Evolutionary conservation across 2,329 filamentous ascomycete genomes (phyloP).

Genomic region (Paramyrothecium roridum): DNA sequence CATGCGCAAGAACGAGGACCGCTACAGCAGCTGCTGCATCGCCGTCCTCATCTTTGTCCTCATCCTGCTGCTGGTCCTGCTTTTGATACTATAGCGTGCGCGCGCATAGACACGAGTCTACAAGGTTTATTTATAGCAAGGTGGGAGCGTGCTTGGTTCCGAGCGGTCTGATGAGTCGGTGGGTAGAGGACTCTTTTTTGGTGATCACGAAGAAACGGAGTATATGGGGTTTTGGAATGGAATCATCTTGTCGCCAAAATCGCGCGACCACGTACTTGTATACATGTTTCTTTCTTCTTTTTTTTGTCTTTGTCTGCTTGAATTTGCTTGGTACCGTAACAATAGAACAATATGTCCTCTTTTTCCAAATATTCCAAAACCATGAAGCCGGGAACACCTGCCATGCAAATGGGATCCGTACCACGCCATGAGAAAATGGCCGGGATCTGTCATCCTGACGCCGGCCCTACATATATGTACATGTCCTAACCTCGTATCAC

Average conservation of each 20-base stretch:
- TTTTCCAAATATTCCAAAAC: not conserved
- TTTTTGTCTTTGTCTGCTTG: too few relatives aligned
- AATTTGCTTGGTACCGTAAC: not conserved
- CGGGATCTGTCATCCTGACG: constrained; percentile 4
- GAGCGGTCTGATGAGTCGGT: too few relatives aligned
- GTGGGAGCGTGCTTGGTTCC: too few relatives aligned
- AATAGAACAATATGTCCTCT: not conserved
- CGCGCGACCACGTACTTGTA: not conserved
- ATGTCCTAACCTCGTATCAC: not conserved
- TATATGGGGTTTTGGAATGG: not conserved
- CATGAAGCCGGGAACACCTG: not conserved
- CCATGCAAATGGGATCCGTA: not conserved
- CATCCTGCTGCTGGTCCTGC: constrained; percentile 78
- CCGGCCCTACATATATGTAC: not conserved
- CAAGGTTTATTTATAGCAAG: not conserved
- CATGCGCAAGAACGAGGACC: constrained; percentile 87
- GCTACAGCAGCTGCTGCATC: constrained; percentile 85
- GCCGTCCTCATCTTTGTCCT: constrained; percentile 82
- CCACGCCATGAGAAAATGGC: not conserved
- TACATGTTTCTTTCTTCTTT: not conserved
- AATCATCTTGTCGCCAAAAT: not conserved
- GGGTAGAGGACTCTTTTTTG: too few relatives aligned
- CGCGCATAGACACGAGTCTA: not conserved
- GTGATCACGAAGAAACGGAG: not conserved
- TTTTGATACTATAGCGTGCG: constrained; percentile 56